Evolutionary conservation across 176 grass and related monocot genomes (phyloP), one percentile per base, ranked within the genome.

Genomic region (Avena sativa): DNA sequence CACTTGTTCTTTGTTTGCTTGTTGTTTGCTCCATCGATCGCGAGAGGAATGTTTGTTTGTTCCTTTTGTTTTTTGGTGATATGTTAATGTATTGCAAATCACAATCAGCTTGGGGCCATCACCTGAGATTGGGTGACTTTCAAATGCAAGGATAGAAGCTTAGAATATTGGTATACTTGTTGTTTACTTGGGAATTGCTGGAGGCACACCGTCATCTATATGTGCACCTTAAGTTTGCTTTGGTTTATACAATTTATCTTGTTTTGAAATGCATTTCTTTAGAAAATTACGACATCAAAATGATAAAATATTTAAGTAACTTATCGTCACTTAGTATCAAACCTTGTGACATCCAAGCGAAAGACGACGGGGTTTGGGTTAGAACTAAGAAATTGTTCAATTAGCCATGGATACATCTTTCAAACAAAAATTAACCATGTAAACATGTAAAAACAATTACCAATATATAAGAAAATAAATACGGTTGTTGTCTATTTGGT

Each of bases 1-100:
- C 86, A 86, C 72, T 83, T 91, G 90, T 88, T 71, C 38, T 21
- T 91, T 91, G 83, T 91, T 88, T 58, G 70, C 63, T 91, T 91
- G 84, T 34, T 87, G 89, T 91, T 91, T 34, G 43, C 32, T 85
- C 79, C 8, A 77, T 56, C 26, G 74, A 77, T 56, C 74, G 51
- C 13, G 85, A 84, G 68, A 78, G 60, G 49, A 77, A 91, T 91
- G 86, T 81, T 80, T 85, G 86, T 85, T 81, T 77, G 13, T 65
- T 84, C 60, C 56, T 28, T 63, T 77, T 85, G 81, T 91, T 88
- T 80, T 26, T 76, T 91, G 5, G 59, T 87, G 85, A 38, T 67
- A 88, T 85, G 75, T 70, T 85, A 77, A 77, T 56, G 50, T 81
- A 77, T 88, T 85, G 69, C 68, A 76, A 85, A 81, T 88, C 90